These are phyloP conservation scores for Saturnispora gosingensis DNA, from an alignment of 805 yeast genomes.

Conservation along the genomic window DNA sequence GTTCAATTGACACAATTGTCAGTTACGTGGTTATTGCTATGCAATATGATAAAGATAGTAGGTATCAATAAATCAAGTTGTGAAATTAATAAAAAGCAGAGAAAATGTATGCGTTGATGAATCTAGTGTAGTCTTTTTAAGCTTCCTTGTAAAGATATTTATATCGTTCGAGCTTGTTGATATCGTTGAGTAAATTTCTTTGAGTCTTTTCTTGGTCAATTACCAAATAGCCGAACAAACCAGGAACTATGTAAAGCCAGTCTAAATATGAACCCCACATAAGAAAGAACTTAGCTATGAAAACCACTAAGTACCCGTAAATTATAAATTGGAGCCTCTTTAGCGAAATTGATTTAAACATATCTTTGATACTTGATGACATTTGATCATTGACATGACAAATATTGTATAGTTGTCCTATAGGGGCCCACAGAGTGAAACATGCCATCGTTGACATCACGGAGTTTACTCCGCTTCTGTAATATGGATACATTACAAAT, in stretches of 20 bases:
- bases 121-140: constrained; percentile 7
- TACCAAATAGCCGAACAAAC: constrained; percentile 16
- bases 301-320: constrained; percentile 7
- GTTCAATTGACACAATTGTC: constrained; percentile 11
- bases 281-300: constrained; percentile 6
- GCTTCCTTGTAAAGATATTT: constrained; percentile 27
- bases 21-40: no score
- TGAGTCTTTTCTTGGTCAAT: constrained; percentile 15
- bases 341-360: constrained; percentile 4
- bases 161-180: constrained; percentile 17
- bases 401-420: constrained; percentile 6
- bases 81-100: neutral
- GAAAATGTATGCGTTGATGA: neutral
- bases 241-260: constrained; percentile 22
- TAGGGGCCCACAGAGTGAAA: constrained; percentile 11
- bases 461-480: constrained; percentile 18
- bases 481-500: constrained; percentile 22
- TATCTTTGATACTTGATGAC: constrained; percentile 1
- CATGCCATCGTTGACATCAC: constrained; percentile 21
- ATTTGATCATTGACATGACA: constrained; percentile 3
- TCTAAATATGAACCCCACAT: constrained; percentile 12
- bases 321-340: neutral
- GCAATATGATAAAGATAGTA: no score
- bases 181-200: constrained; percentile 13
- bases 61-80: no score